Base-by-base conservation (phyloP, 2,329 filamentous ascomycete genomes). In the Kalaharituber pfeilii region DNA sequence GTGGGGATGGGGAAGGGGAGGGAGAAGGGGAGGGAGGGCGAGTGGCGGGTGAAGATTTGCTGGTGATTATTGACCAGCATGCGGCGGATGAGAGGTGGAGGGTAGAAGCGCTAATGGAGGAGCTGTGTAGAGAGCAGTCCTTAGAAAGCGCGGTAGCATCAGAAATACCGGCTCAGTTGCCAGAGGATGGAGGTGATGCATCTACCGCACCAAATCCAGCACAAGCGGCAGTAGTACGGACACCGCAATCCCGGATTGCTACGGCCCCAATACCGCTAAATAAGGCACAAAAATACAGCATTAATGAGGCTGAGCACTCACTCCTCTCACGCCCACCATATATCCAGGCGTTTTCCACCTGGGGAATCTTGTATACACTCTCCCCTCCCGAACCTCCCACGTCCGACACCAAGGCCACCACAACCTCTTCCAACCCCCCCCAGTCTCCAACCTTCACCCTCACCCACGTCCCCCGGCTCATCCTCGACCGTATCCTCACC, bases 11-110 rank as follows among this genome's bases (percentile, higher is more conserved):
- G 18, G 49, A 52, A 11, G 45, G 22, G 9, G 49, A 39, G 15
- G 26, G 39, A 47, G 13, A 56, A 50, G 30, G 30, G 9, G 9
- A 52, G 6, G n/a, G n/a, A n/a, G n/a, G n/a, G n/a, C n/a, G n/a
- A n/a, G n/a, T n/a, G n/a, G n/a, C n/a, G n/a, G 42, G 60, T 54
- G 65, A 50, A 25, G 58, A 65, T 2, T 61, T 79, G 1, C 69
- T 96, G 3, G 74, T 94, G 0, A 72, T 95, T 36, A 75, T 95
- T 5, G 91, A 98, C 64, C 91, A 98, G 64, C 91, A 98, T 65
- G 91, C 91, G 0, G 91, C 88, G 2, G 89, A 95, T 65, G 91
- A 98, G 69, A 77, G 91, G 47, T 80, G 84, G 58, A 80, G 81
- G 1, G 76, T 96, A 1, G 91, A 98, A 65, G 66, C 67, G 0